phyloP scores from a whole-genome alignment of 306 rosid genomes.

The Purshia tridentata region DNA sequence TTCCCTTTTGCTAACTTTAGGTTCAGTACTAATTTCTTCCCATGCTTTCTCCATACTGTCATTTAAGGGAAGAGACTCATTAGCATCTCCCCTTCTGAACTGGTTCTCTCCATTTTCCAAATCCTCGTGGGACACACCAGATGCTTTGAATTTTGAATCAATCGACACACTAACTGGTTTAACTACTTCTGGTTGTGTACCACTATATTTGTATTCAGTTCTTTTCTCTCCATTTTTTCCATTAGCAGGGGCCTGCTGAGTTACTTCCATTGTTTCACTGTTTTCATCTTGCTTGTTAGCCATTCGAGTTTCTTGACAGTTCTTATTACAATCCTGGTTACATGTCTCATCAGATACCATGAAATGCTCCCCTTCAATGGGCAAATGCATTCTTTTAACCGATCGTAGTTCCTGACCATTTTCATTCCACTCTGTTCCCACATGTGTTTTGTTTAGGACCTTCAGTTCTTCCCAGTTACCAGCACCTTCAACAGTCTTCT shows the following conservation, averaged over 20 bases:
- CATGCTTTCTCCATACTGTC: conserved; percentile 28
- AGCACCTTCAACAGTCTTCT: conserved; percentile 30
- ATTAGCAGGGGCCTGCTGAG: conserved; percentile 35
- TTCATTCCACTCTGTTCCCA: conserved; percentile 26
- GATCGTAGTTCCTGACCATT: conserved; percentile 26
- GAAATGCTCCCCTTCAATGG: conserved; percentile 23
- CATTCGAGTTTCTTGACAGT: conserved; percentile 31
- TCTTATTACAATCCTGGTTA: conserved; percentile 26
- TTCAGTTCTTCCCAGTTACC: conserved; percentile 21
- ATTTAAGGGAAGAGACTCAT: conserved; percentile 31
- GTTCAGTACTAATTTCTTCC: conserved; percentile 30
- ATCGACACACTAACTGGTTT: conserved; percentile 27
- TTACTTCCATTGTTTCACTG: conserved; percentile 27
- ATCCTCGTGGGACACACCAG: conserved; percentile 26
- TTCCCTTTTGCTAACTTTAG: conserved; percentile 29
- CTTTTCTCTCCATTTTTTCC: conserved; percentile 32
- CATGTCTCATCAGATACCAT: conserved; percentile 25
- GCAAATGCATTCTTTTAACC: conserved; percentile 28
- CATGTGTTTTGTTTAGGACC: conserved; percentile 26
- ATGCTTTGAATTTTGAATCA: conserved; percentile 25
- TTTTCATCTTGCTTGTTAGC: conserved; percentile 32
- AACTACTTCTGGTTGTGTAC: conserved; percentile 33
- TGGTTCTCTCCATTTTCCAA: conserved; percentile 21
- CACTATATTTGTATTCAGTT: conserved; percentile 27
- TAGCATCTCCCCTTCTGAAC: conserved; percentile 34